These are phyloP conservation scores for Saturnispora gosingensis DNA, from an alignment of 805 yeast species.

Conservation along the genomic window DNA sequence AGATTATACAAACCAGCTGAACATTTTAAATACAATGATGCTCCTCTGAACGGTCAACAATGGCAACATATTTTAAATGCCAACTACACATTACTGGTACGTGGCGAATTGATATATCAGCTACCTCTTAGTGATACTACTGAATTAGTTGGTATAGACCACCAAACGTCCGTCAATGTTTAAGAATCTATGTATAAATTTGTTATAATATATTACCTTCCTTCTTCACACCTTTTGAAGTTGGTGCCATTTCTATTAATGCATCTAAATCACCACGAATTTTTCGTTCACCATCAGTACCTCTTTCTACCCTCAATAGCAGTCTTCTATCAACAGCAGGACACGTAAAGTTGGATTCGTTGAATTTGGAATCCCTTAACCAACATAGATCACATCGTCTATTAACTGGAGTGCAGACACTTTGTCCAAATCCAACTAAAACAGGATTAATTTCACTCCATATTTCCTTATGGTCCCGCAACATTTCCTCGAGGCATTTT, in stretches of 20 bases:
- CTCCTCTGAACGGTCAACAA: slow-evolving; percentile 19
- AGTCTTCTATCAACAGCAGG: slow-evolving; percentile 44
- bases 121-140: slow-evolving; percentile 21
- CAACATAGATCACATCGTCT: slow-evolving; percentile 64
- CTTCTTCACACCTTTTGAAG: slow-evolving; percentile 13
- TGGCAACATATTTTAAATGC: slow-evolving; percentile 24
- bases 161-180: slow-evolving; percentile 10
- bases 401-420: slow-evolving; percentile 66
- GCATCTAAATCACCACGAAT: slow-evolving; percentile 36
- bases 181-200: not conserved
- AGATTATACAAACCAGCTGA: slow-evolving; percentile 25
- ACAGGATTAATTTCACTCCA: slow-evolving; percentile 85
- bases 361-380: slow-evolving; percentile 31
- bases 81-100: slow-evolving; percentile 21
- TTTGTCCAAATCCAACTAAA: slow-evolving; percentile 91
- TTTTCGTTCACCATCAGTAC: slow-evolving; percentile 19
- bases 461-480: slow-evolving; percentile 44
- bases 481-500: slow-evolving; percentile 57
- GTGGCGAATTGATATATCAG: slow-evolving; percentile 27
- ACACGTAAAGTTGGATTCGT: slow-evolving; percentile 30
- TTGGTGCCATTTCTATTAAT: slow-evolving; percentile 20
- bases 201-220: not conserved
- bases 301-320: slow-evolving; percentile 25
- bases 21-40: slow-evolving; percentile 20
- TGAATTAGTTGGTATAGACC: slow-evolving; percentile 25